Evolutionary conservation across 352 stramenopile genomes (phyloP), one percentile per base, ranked within the genome.

Genomic region (Phytophthora pistaciae): DNA sequence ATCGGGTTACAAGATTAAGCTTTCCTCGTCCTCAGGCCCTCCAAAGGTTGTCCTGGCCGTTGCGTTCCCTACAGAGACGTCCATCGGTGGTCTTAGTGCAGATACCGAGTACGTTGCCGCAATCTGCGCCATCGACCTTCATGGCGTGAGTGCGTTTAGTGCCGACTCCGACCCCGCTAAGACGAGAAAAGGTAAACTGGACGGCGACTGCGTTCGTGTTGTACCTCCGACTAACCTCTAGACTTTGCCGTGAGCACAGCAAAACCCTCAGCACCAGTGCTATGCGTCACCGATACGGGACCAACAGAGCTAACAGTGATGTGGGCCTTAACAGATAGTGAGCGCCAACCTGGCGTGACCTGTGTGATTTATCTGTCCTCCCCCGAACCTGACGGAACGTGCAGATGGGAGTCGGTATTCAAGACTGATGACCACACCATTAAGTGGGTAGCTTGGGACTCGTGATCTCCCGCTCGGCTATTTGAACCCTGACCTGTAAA

Each of bases 1-100:
- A 10, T 94, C 87, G 8, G 80, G 82, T 18, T 94, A 91, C 75
- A 90, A 90, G 59, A 66, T 94, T 36, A 80, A 72, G 20, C 21
- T 84, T n/a, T 57, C 65, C 5, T 73, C 55, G 6, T 5, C 20
- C 5, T 64, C 53, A 8, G 59, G 21, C 1, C 63, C 56, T 1
- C 3, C 5, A 6, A 72, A 75, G 7, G 40, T 75, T 49, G 20
- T 82, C 1, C 53, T 90, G n/a, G 73, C 77, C 1, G 64, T 69
- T 6, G 71, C 83, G 5, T 55, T 79, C 8, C 66, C 76, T 0
- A 81, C 75, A 0, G 67, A 84, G 1, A 61, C 50, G 14, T 59
- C 63, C 13, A 40, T 92, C 25, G 57, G 69, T n/a, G 62, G 60
- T 5, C 75, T 94, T 0, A 50, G 53, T 36, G 64, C 81, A 1